Conservation (phyloP, 352 stramenopile genomes). For the Pythium rishiriense region DNA sequence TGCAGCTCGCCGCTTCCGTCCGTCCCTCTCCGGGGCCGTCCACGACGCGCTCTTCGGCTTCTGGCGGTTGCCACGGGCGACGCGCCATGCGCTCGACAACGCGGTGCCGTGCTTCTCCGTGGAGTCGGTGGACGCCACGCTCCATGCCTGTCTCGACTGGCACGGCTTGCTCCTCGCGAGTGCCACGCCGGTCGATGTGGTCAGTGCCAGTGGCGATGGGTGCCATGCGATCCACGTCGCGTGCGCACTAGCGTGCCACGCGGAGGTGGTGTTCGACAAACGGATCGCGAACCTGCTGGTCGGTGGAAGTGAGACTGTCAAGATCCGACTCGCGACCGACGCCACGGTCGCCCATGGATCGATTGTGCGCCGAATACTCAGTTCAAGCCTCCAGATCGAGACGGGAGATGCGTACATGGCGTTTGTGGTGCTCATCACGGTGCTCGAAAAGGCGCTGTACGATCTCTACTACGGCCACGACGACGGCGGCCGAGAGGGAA, state of each 20-base stretch:
- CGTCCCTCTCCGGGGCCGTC: conserved; percentile 50
- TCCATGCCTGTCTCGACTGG: conserved; percentile 22
- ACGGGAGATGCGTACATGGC: conserved; percentile 54
- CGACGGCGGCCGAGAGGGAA: conserved; percentile 20
- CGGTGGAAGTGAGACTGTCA: not conserved
- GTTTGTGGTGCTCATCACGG: conserved; percentile 55
- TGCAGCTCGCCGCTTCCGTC: no score
- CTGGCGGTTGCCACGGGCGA: conserved; percentile 38
- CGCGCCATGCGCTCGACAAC: conserved; percentile 18
- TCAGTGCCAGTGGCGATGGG: not conserved
- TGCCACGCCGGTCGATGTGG: conserved; percentile 13
- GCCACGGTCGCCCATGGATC: conserved; percentile 32
- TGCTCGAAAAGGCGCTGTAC: conserved; percentile 65
- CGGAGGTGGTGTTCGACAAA: conserved; percentile 32
- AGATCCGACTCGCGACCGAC: conserved; percentile 11
- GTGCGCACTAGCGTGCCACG: conserved; percentile 40
- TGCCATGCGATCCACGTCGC: not conserved
- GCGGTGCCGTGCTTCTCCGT: conserved; percentile 28
- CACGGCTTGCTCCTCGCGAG: conserved; percentile 15
- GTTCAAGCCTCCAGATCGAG: conserved; percentile 23
- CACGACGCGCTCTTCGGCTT: conserved; percentile 49
- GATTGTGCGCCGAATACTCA: conserved; percentile 29
- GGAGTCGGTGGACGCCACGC: not conserved
- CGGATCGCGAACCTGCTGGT: conserved; percentile 4
- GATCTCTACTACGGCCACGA: conserved; percentile 42